These are phyloP conservation scores for Auriscalpium orientale DNA, from an alignment of 768 basidiomycete genomes.

Conservation along the genomic window DNA sequence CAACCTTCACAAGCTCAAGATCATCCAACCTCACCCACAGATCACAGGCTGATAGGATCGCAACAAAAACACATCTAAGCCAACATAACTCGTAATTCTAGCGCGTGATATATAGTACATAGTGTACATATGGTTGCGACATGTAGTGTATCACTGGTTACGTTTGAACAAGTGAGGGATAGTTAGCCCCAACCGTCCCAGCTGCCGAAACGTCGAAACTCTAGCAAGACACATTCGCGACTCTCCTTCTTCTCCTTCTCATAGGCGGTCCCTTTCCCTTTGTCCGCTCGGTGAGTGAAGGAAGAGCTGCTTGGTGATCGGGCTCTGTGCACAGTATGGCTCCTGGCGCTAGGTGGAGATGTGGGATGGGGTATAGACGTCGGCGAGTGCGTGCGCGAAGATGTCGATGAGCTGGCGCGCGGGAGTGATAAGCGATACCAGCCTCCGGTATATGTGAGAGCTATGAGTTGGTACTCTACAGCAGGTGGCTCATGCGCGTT, in stretches of 20 bases:
- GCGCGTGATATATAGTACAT: background rate
- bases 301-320: conserved; percentile 54
- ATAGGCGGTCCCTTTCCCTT: conserved; percentile 50
- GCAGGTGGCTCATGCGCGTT: conserved; percentile 5
- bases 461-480: conserved; percentile 69
- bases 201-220: conserved; percentile 75
- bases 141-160: background rate
- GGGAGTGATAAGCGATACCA: conserved; percentile 84
- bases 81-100: background rate
- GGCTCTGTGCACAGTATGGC: conserved; percentile 31
- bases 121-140: conserved; percentile 8
- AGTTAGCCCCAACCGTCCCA: conserved; percentile 77
- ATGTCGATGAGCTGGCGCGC: conserved; percentile 21
- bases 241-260: conserved; percentile 54
- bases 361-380: conserved; percentile 18
- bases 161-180: too few species aligned
- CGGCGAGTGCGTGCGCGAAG: conserved; percentile 12
- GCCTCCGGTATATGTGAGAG: conserved; percentile 82
- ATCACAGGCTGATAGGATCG: too few species aligned
- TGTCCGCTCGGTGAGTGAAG: conserved; percentile 35
- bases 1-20: too few species aligned
- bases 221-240: conserved; percentile 60
- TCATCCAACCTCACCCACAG: too few species aligned
- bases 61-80: too few species aligned
- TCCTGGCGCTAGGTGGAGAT: conserved; percentile 38